A percentile compares a stretch with the other conserved stretches of the same genome.
Conservation (phyloP, 2,329 filamentous ascomycete species). For the Talaromyces sp. region DNA sequence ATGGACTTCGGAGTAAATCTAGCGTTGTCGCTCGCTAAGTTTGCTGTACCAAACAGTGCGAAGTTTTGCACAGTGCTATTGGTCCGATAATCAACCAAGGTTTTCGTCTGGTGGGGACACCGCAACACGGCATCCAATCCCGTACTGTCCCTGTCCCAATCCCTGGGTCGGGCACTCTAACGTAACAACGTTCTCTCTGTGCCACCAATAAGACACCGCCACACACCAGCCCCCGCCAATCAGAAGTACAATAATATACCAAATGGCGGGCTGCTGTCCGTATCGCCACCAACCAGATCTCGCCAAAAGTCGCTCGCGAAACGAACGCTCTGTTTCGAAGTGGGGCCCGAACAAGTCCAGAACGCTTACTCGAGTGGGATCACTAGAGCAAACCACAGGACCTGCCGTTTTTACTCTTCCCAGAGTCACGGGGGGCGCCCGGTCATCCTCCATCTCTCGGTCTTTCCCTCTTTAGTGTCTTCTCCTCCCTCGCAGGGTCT, state of each 20-base stretch:
- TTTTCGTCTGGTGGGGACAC: too few species aligned
- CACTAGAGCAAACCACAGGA: too few species aligned
- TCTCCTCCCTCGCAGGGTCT: constrained; percentile 13
- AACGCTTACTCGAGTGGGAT: background rate
- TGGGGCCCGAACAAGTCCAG: constrained; percentile 4
- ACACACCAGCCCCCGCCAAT: background rate
- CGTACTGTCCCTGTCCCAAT: too few species aligned
- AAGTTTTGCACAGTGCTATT: too few species aligned
- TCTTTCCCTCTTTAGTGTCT: constrained; percentile 17
- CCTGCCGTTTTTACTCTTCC: too few species aligned
- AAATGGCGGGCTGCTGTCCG: too few species aligned
- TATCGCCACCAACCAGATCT: background rate
- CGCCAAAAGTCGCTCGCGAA: background rate
- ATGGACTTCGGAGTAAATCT: too few species aligned
- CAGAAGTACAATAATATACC: background rate
- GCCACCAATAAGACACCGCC: background rate
- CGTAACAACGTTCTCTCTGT: background rate
- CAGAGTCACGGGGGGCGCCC: constrained; percentile 5
- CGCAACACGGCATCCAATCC: too few species aligned
- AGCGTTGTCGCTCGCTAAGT: too few species aligned
- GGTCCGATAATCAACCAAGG: too few species aligned
- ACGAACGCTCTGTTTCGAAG: background rate
- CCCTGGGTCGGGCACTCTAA: background rate
- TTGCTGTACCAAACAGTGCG: too few species aligned
- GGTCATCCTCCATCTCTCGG: background rate